Conservation (phyloP, 1,139 yeast species). For the Kodamaea sp. region DNA sequence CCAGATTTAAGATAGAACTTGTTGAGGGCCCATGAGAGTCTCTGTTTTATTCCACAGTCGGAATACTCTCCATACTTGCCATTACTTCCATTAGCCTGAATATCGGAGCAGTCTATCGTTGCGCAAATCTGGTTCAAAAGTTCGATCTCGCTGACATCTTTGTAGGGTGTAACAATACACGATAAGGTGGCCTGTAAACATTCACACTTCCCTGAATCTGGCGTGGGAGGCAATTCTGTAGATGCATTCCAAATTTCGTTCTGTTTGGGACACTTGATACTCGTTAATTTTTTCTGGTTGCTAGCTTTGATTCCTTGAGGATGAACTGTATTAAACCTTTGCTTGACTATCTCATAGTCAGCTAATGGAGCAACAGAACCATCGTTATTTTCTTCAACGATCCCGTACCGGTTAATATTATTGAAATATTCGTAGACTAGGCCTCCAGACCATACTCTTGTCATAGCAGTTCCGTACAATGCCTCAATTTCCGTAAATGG, state of each 20-base stretch:
- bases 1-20: slow-evolving; percentile 40
- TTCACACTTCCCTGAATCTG: slow-evolving; percentile 54
- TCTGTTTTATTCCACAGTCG: slow-evolving; percentile 53
- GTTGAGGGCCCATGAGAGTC: slow-evolving; percentile 55
- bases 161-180: slow-evolving; percentile 47
- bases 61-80: slow-evolving; percentile 63
- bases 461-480: slow-evolving; percentile 36
- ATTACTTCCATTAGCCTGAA: slow-evolving; percentile 45
- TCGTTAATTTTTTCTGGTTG: background rate
- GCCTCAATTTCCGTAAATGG: slow-evolving; percentile 55
- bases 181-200: slow-evolving; percentile 54
- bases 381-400: slow-evolving; percentile 28
- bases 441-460: slow-evolving; percentile 45
- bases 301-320: slow-evolving; percentile 29
- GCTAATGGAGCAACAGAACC: slow-evolving; percentile 37
- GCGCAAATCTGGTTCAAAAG: slow-evolving; percentile 51
- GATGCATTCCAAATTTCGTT: slow-evolving; percentile 45
- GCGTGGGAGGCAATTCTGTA: slow-evolving; percentile 51
- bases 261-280: slow-evolving; percentile 25
- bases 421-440: slow-evolving; percentile 43
- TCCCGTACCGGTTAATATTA: slow-evolving; percentile 36
- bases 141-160: slow-evolving; percentile 29
- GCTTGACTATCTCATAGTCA: slow-evolving; percentile 43
- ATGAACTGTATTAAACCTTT: slow-evolving; percentile 30
- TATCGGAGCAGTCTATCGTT: slow-evolving; percentile 51